Conservation (phyloP, 2,329 filamentous ascomycete species). For the Fusarium domesticum region DNA sequence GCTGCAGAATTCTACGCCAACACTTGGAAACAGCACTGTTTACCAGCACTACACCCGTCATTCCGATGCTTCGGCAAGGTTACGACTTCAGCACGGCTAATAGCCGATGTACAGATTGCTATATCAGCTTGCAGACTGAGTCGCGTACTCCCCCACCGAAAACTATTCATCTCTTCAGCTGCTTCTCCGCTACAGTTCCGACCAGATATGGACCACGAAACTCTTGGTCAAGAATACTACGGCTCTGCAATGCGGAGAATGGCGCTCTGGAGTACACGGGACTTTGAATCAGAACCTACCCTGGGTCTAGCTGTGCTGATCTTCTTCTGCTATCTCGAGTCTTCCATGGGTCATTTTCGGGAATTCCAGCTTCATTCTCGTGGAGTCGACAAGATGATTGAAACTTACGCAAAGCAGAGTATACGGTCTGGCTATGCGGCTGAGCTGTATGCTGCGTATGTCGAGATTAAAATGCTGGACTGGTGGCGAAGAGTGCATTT, state of each 20-base stretch:
- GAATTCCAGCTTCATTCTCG: slow-evolving; percentile 15
- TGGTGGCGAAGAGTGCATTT: slow-evolving; percentile 27
- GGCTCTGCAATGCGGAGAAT: slow-evolving; percentile 5
- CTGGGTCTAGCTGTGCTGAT: slow-evolving; percentile 12
- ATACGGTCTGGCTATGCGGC: not conserved
- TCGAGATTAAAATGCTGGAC: slow-evolving; percentile 20
- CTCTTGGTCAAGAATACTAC: slow-evolving; percentile 6
- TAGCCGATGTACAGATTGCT: slow-evolving; percentile 5
- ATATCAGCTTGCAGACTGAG: slow-evolving; percentile 11
- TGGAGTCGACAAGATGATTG: slow-evolving; percentile 2
- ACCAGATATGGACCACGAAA: slow-evolving; percentile 4
- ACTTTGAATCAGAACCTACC: not conserved
- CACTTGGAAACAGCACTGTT: slow-evolving; percentile 6
- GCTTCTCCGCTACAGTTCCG: not conserved
- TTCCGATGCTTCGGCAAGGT: slow-evolving; percentile 2
- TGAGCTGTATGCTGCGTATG: slow-evolving; percentile 14
- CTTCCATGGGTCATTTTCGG: slow-evolving; percentile 24
- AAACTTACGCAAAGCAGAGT: not conserved
- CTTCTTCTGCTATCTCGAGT: slow-evolving; percentile 23
- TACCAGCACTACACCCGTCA: slow-evolving; percentile 5
- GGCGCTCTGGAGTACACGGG: not conserved
- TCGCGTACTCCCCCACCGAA: slow-evolving; percentile 6
- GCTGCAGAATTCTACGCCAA: slow-evolving; percentile 3
- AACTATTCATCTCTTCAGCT: not conserved
- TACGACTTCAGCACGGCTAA: not conserved